Conservation (phyloP, 2,329 filamentous ascomycete genomes). For the Waltergamsia citrina region DNA sequence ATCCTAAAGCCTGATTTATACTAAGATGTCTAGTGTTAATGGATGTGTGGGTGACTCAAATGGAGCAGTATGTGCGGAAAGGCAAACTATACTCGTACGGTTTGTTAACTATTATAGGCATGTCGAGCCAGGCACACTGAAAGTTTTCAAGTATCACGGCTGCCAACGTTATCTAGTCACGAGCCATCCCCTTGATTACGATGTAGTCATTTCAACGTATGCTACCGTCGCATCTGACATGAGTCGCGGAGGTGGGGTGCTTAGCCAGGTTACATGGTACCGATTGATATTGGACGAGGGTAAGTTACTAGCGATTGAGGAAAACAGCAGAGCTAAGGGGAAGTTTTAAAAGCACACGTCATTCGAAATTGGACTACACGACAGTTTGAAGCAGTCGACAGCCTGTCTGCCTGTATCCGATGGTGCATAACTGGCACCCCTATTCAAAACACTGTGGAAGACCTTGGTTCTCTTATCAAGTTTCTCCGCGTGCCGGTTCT, state of each 20-base stretch:
- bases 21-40: conserved; percentile 23
- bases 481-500: conserved; percentile 8
- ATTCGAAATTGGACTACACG: conserved; percentile 32
- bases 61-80: conserved; percentile 21
- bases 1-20: background rate
- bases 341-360: conserved; percentile 32
- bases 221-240: conserved; percentile 30
- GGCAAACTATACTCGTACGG: background rate
- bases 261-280: conserved; percentile 28
- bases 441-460: conserved; percentile 42
- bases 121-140: conserved; percentile 11
- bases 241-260: conserved; percentile 6
- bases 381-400: conserved; percentile 28
- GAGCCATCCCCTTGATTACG: conserved; percentile 16
- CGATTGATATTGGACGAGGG: conserved; percentile 35
- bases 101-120: background rate
- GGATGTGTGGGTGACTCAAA: conserved; percentile 28
- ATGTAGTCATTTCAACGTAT: conserved; percentile 38
- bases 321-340: background rate
- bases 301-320: conserved; percentile 9
- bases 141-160: conserved; percentile 26
- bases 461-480: conserved; percentile 21
- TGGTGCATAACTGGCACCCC: conserved; percentile 47
- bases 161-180: conserved; percentile 11
- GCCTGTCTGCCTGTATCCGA: conserved; percentile 29